Percentiles rank a stretch among this genome's conserved stretches.
Conservation (phyloP, 345 rosid species). For the Eucalyptus sideroxylon region DNA sequence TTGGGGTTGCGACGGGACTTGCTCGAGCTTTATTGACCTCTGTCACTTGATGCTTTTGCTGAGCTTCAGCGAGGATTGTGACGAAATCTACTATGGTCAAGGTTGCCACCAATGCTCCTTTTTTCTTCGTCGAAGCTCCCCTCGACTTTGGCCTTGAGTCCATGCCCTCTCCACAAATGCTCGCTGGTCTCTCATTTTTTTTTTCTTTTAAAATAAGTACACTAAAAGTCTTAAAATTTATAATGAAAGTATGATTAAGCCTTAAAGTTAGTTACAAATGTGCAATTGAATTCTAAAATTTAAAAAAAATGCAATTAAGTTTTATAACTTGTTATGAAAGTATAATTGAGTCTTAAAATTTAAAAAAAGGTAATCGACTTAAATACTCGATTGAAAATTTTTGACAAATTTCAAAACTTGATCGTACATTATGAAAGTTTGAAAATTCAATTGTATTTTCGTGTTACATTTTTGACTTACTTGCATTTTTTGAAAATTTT, state of each 20-base stretch:
- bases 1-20: rapidly evolving
- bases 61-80: rapidly evolving
- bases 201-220: rapidly evolving
- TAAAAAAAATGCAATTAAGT: rapidly evolving
- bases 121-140: too few species aligned
- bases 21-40: rapidly evolving
- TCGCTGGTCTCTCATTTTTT: rapidly evolving
- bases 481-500: rapidly evolving
- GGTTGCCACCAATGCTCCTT: background rate
- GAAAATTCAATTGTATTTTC: rapidly evolving
- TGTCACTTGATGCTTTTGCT: rapidly evolving
- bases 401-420: rapidly evolving
- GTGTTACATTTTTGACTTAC: rapidly evolving
- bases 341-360: too few species aligned
- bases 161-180: too few species aligned
- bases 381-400: rapidly evolving
- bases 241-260: rapidly evolving
- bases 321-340: rapidly evolving
- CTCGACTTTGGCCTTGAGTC: too few species aligned
- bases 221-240: rapidly evolving
- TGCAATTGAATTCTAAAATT: rapidly evolving
- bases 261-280: rapidly evolving
- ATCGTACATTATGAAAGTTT: rapidly evolving
- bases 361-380: rapidly evolving
- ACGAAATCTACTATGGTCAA: rapidly evolving